Evolutionary conservation across 768 basidiomycete genomes (phyloP).

Genomic region (Lepiota brunneoincarnata): DNA sequence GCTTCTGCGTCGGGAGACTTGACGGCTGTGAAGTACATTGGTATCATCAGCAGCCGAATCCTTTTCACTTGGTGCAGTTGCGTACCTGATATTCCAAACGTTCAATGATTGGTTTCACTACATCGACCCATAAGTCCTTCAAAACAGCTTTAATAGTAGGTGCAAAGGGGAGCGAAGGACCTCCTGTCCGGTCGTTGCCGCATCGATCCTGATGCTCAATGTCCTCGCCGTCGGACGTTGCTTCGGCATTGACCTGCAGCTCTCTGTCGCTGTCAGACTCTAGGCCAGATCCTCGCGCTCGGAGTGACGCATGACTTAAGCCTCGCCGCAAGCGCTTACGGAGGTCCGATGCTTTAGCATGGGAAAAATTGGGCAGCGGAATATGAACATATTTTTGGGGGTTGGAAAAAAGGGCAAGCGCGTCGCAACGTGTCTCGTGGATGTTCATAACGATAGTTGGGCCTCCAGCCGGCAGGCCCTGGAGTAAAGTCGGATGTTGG

Average conservation of each 20-base stretch:
- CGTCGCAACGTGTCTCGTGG: slow-evolving; percentile 18
- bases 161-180: too few species aligned
- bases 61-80: too few species aligned
- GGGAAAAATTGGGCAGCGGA: slow-evolving; percentile 14
- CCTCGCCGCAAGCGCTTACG: not conserved
- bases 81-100: not conserved
- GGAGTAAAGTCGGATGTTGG: slow-evolving; percentile 2
- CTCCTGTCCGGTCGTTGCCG: too few species aligned
- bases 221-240: too few species aligned
- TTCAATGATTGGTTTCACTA: slow-evolving; percentile 6
- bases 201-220: too few species aligned
- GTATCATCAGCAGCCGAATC: not conserved
- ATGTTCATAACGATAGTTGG: slow-evolving; percentile 18
- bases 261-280: too few species aligned
- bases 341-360: slow-evolving; percentile 5
- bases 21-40: not conserved
- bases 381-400: slow-evolving; percentile 5
- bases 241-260: too few species aligned
- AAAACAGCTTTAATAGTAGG: not conserved
- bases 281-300: too few species aligned
- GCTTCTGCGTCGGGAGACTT: not conserved
- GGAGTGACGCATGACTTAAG: too few species aligned
- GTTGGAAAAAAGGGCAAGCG: slow-evolving; percentile 14
- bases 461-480: slow-evolving; percentile 7
- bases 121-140: not conserved